phyloP scores from a whole-genome alignment of 169 alveolate species.

The Eimeria zaria region DNA sequence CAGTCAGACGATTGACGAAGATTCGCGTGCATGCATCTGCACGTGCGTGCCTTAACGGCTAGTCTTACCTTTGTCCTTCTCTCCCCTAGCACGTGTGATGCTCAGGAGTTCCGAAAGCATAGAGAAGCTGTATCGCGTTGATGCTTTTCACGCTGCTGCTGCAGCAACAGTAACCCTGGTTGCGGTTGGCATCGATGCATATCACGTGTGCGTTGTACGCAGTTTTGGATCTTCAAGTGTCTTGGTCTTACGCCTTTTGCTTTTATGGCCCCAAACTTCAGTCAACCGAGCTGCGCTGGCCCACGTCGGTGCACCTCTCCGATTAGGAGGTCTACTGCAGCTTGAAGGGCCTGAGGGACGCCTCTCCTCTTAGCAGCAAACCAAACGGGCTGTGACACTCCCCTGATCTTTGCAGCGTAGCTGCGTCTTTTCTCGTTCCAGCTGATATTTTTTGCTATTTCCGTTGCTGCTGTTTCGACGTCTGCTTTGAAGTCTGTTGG shows the following conservation, averaged over 20 bases:
- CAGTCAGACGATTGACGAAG: too few relatives aligned
- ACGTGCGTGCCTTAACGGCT: too few relatives aligned
- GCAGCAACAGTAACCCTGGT: not conserved
- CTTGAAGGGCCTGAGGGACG: constrained; percentile 67
- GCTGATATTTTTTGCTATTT: constrained; percentile 52
- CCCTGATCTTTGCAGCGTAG: constrained; percentile 64
- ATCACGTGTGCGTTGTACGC: not conserved
- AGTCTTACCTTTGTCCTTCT: not conserved
- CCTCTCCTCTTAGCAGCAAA: constrained; percentile 75
- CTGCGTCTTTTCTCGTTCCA: constrained; percentile 73
- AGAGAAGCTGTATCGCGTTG: not conserved
- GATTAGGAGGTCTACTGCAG: constrained; percentile 53
- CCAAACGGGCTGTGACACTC: constrained; percentile 70
- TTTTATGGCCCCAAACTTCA: not conserved
- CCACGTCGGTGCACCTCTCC: constrained; percentile 27
- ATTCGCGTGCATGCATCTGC: not conserved
- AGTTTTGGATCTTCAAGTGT: not conserved
- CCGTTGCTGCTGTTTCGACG: constrained; percentile 62
- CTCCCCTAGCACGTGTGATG: not conserved
- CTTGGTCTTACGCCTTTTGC: not conserved
- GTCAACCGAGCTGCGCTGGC: not conserved
- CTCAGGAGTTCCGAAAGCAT: not conserved
- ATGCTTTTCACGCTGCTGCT: not conserved
- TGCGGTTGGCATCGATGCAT: not conserved
- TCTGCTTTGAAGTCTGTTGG: constrained; percentile 1